Evolutionary conservation across 108 stramenopile genomes (phyloP).

Genomic region (Skeletonema menzelii): DNA sequence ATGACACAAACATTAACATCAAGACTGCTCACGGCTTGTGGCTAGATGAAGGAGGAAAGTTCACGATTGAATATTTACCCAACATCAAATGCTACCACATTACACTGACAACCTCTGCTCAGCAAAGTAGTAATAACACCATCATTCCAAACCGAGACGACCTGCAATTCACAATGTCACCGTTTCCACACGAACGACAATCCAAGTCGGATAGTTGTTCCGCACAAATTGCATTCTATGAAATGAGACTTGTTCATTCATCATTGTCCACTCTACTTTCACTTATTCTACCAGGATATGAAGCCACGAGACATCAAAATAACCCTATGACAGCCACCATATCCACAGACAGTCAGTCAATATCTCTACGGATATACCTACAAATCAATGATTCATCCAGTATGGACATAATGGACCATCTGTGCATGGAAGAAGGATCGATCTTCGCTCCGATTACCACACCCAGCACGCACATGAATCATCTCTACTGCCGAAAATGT

Average conservation of each 20-base stretch:
- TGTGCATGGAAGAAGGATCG: conserved; percentile 16
- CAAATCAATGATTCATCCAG: neutral
- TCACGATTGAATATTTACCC: conserved; percentile 43
- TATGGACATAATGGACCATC: conserved; percentile 8
- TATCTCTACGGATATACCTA: conserved; percentile 32
- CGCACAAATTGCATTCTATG: conserved; percentile 1
- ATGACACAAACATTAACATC: neutral
- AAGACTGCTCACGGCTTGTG: conserved; percentile 14
- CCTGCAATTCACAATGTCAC: conserved; percentile 9
- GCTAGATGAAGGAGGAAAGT: conserved; percentile 23
- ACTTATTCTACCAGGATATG: neutral
- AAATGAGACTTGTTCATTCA: conserved; percentile 1
- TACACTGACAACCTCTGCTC: conserved; percentile 10
- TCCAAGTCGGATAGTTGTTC: neutral
- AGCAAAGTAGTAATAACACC: neutral
- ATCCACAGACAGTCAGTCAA: conserved; percentile 7
- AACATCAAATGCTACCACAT: conserved; percentile 35
- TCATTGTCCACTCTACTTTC: neutral
- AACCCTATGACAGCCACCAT: neutral
- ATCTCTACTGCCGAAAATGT: conserved; percentile 57
- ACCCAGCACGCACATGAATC: conserved; percentile 25
- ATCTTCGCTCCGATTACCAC: conserved; percentile 15
- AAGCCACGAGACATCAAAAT: neutral
- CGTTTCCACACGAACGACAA: neutral
- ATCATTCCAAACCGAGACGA: conserved; percentile 7